These are phyloP conservation scores for Tanacetum coccineum DNA, from an alignment of 129 eudicot genomes.

Conservation along the genomic window DNA sequence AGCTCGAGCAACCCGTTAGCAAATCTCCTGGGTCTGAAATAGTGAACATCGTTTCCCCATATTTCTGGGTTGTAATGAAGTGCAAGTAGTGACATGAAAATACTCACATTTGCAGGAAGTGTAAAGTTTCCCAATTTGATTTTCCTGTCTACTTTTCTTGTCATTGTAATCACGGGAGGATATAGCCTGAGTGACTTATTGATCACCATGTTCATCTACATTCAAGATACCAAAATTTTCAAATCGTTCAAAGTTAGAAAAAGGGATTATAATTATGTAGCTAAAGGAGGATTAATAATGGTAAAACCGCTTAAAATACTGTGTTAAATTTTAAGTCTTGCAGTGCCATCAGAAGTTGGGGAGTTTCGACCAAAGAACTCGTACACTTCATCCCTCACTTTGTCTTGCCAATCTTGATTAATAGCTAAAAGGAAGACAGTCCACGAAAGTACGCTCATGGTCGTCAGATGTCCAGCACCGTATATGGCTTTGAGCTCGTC, in stretches of 20 bases:
- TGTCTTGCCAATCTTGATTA: conserved; percentile 55
- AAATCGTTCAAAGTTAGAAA: neutral
- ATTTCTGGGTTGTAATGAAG: conserved; percentile 47
- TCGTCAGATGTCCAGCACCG: conserved; percentile 56
- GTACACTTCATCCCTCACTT: conserved; percentile 45
- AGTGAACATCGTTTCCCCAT: conserved; percentile 54
- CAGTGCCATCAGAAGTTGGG: conserved; percentile 45
- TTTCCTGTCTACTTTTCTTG: conserved; percentile 31
- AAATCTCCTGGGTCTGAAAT: conserved; percentile 56
- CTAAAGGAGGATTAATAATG: no score
- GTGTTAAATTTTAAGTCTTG: conserved; percentile 39
- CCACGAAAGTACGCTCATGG: conserved; percentile 45
- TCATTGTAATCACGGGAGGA: conserved; percentile 34
- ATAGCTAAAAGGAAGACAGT: conserved; percentile 38
- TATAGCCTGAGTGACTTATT: conserved; percentile 51
- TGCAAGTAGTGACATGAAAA: conserved; percentile 41
- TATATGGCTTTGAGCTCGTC: conserved; percentile 51
- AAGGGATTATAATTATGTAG: no score
- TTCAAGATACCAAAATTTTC: neutral
- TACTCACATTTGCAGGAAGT: conserved; percentile 34
- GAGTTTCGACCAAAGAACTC: conserved; percentile 29
- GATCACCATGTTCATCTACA: conserved; percentile 57
- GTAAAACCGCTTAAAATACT: no score
- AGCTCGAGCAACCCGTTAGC: conserved; percentile 52
- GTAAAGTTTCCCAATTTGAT: conserved; percentile 36